Base-by-base conservation (phyloP, 257 asterid species). In the Solanum chilense region DNA sequence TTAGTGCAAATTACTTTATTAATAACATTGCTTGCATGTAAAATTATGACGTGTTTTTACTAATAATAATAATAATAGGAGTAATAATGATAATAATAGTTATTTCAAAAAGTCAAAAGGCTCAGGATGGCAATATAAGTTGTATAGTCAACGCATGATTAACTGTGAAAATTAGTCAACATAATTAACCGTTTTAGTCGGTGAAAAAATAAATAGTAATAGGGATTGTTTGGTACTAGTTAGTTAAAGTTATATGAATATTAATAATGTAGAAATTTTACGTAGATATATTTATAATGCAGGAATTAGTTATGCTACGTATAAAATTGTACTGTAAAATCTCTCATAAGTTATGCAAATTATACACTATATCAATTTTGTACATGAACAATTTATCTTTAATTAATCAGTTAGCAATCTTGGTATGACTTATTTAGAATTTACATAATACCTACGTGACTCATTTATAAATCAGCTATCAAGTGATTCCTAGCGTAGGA, bases 21-120 rank as follows among this genome's bases (percentile, higher is more conserved):
- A 45, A 47, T 85, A 77, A 62, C 66, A 82, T 71, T 83, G 75
- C 88, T 41, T 64, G 74, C 88, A 69, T 3, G 80, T 83, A 77
- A 82, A 87, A 90, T 25, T 80, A 84, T 82, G 88, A 90, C 92
- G 89, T 90, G 88, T 80, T 87, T 89, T 3, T 21, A 41, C 2
- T 39, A 8, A 15, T 3, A 6, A 12, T 21, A 39, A 39, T 70
- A 70, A 31, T 69, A 69, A 31, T 33, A 33, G 35, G 35, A 33
- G 35, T 33, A 33, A 33, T 4, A 33, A 33, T 33, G 5, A 33
- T 29, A 35, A 39, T 69, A 68, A 14, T 68, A 27, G 2, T 68
- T 18, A 39, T 23, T 60, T 42, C n/a, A 85, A 52, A 85, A 88
- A 90, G 93, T 92, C 95, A 91, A 18, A 18, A 90, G 33, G 49